Percentiles rank a stretch among this genome's conserved stretches.
Conservation (phyloP, 768 basidiomycete species). For the Rhodotorula toruloides region DNA sequence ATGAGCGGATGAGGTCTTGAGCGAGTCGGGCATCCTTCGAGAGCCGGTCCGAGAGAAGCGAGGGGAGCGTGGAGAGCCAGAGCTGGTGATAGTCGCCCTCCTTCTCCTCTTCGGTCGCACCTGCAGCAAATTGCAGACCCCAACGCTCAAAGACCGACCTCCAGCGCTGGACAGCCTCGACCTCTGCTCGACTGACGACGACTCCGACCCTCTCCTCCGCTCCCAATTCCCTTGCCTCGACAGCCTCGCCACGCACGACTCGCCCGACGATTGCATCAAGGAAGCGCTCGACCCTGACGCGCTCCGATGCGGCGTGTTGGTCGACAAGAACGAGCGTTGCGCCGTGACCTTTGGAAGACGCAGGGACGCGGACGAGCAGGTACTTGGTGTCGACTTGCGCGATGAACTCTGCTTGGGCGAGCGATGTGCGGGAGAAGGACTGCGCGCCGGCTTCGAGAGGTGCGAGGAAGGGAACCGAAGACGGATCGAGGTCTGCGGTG, state of each 20-base stretch:
- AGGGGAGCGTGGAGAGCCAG: conserved; percentile 60
- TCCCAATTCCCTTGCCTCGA: conserved; percentile 52
- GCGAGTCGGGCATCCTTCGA: conserved; percentile 17
- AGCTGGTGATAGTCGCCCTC: conserved; percentile 60
- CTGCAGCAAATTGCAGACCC: background rate
- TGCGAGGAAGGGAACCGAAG: background rate
- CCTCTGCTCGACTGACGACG: conserved; percentile 50
- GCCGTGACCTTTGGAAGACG: conserved; percentile 44
- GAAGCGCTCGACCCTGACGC: conserved; percentile 80
- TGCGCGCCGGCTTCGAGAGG: background rate
- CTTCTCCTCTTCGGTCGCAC: conserved; percentile 24
- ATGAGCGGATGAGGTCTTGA: conserved; percentile 53
- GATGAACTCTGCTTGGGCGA: conserved; percentile 60
- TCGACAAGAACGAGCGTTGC: conserved; percentile 70
- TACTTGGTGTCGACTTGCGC: conserved; percentile 89
- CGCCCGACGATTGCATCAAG: conserved; percentile 55
- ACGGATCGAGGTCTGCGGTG: too few species aligned
- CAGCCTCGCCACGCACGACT: conserved; percentile 47
- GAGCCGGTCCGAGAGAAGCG: conserved; percentile 57
- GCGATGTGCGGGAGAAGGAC: conserved; percentile 52
- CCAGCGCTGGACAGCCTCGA: background rate
- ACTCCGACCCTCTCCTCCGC: conserved; percentile 55
- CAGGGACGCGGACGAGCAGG: conserved; percentile 52
- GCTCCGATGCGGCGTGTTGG: conserved; percentile 98
- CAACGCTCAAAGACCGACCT: background rate